Base-by-base conservation (phyloP, 495 filamentous ascomycete species). In the Lophiotrema nucula region DNA sequence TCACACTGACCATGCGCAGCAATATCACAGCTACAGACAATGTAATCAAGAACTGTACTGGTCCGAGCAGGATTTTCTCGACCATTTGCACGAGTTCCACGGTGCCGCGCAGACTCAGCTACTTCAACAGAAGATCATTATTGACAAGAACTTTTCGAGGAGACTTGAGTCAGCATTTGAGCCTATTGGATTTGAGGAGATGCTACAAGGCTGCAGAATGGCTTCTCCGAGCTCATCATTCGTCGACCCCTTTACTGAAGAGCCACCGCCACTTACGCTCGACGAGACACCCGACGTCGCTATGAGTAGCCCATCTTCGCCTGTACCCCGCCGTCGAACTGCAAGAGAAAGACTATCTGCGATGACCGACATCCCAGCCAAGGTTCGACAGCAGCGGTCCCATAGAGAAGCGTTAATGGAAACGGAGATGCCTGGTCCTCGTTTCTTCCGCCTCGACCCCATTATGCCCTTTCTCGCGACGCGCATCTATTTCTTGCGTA, bases 381-480 rank as follows among this genome's bases (percentile, higher is more conserved):
- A 43, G 44, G 24, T 39, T 2, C 58, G 24, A 2, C 42, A 27
- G 2, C 42, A 61, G 25, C 49, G 33, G 10, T 28, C 58, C 16
- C 16, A 43, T 23, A 61, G 43, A 24, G 4, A 15, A 21, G 16
- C 25, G 5, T 6, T 16, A 19, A 1, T 41, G 1, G 31, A 51
- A 15, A 19, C 27, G 12, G 38, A 50, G 28, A 26, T 47, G 2
- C 50, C 41, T 18, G 58, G 58, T 4, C 58, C 58, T 5, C 49
- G 58, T 2, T 54, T 61, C 43, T 61, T 61, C 33, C 58, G 58
- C 13, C 45, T 55, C 33, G 49, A 54, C 22, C 58, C 58, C 3
- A 23, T 54, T 26, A 50, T 55, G 12, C 51, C 58, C 1, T 61
- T 61, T 26, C 43, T 61, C 4, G 54, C 58, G 8, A 31, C 51